Evolutionary conservation across 192 early-diverging fungal genomes (phyloP), one percentile per base, ranked within the genome.

Genomic region (Lunasporangiospora selenospora): DNA sequence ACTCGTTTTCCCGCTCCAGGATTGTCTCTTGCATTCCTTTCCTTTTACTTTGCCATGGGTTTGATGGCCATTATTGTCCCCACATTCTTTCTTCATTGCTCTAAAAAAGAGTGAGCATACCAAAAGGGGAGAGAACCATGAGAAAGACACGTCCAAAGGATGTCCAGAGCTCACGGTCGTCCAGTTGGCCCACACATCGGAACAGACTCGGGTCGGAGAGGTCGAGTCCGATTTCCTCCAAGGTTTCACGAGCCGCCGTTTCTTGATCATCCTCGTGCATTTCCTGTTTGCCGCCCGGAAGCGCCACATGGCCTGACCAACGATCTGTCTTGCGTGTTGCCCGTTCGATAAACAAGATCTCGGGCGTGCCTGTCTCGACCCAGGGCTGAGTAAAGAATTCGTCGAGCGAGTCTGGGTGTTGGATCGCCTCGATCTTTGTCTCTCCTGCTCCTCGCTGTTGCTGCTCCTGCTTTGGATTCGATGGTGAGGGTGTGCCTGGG

Each of bases 301-400:
- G 56, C 3, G 78, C 78, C 12, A 80, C 69, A 71, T 80, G 78
- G 7, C 78, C 78, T n/a, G 61, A 65, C 78, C 78, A 80, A 31
- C 78, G 71, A 71, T 80, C 78, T 53, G 71, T 75, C 58, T 80
- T 70, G 38, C 78, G 62, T 55, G 75, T 76, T 3, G 73, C 73
- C 21, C 78, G 37, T 40, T 76, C 67, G 31, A 80, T 76, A 45
- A 76, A 80, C 6, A 80, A 62, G 40, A 80, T 67, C 58, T 80
- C 78, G 19, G 78, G 78, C 3, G 53, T 45, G 15, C 78, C 78
- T 46, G 58, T 47, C 6, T 34, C 41, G 41, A 80, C 73, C 78
- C 78, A 80, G 6, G 62, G 47, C 56, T 73, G 61, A 6, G 51
- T 41, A 55, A 65, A 80, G 67, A 80, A 80, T 26, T 80, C 70